Evolutionary conservation across 495 filamentous ascomycete species (phyloP).

Genomic region (Penicillium bialowiezense): DNA sequence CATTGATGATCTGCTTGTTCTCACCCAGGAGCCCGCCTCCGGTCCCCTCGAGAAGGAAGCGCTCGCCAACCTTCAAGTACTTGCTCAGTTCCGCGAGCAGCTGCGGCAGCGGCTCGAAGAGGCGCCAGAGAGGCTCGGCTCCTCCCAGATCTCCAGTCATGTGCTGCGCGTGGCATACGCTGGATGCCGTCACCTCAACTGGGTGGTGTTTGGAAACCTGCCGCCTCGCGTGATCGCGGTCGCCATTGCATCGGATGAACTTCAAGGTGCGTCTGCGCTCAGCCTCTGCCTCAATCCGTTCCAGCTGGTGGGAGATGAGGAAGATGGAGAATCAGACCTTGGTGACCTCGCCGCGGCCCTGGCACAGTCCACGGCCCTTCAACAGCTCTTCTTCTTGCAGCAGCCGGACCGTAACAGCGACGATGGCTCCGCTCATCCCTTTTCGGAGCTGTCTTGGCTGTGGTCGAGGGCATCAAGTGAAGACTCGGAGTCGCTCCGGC

Average conservation of each 20-base stretch:
- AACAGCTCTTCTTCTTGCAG: constrained; percentile 18
- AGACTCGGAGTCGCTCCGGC: constrained; percentile 12
- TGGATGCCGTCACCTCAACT: constrained; percentile 13
- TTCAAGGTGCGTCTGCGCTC: constrained; percentile 15
- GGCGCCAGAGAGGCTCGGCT: constrained; percentile 10
- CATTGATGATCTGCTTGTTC: constrained; percentile 16
- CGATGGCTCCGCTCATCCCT: constrained; percentile 10
- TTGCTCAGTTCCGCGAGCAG: constrained; percentile 10
- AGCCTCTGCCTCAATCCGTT: constrained; percentile 14
- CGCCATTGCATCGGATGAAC: constrained; percentile 12
- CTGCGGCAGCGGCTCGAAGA: constrained; percentile 15
- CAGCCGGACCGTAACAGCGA: constrained; percentile 10
- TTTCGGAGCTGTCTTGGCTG: not conserved
- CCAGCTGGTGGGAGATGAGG: constrained; percentile 1
- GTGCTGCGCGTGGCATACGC: constrained; percentile 16
- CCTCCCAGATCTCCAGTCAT: constrained; percentile 11
- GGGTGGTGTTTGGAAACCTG: constrained; percentile 13
- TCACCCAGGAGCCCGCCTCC: constrained; percentile 9
- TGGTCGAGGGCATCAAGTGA: constrained; percentile 4
- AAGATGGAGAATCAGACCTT: constrained; percentile 2
- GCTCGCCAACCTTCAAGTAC: constrained; percentile 6
- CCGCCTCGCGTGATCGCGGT: constrained; percentile 9
- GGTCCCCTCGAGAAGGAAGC: constrained; percentile 4
- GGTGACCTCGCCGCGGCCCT: constrained; percentile 7
- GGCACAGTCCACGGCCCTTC: constrained; percentile 9